Percentiles rank a stretch among this genome's conserved stretches.
phyloP scores from a whole-genome alignment of 2,329 filamentous ascomycete species.

The Coleophoma eucalyptorum region DNA sequence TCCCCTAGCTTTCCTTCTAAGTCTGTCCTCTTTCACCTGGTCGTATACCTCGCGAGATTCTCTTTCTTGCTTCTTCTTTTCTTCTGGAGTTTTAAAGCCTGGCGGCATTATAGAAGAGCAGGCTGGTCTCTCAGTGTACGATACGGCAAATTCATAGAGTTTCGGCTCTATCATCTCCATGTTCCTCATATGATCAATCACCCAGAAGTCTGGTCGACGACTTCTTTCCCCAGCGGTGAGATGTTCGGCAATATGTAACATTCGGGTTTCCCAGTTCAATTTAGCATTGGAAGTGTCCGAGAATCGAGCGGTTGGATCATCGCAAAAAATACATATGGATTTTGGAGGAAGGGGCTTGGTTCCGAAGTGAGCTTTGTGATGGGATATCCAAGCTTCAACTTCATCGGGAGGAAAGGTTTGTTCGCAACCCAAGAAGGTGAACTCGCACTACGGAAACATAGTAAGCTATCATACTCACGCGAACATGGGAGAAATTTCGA shows the following conservation, averaged over 20 bases:
- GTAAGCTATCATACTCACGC: not conserved
- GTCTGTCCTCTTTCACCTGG: too few relatives aligned
- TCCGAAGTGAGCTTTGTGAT: constrained; percentile 37
- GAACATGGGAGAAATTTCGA: constrained; percentile 11
- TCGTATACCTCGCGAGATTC: too few relatives aligned
- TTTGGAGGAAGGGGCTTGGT: constrained; percentile 23
- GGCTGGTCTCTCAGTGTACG: constrained; percentile 15
- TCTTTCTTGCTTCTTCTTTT: too few relatives aligned
- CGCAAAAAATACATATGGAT: constrained; percentile 49
- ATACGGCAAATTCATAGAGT: constrained; percentile 7
- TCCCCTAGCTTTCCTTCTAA: too few relatives aligned
- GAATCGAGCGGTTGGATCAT: constrained; percentile 17
- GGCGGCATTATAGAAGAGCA: not conserved
- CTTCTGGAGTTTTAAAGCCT: too few relatives aligned
- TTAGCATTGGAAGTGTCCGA: constrained; percentile 3
- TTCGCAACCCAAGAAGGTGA: constrained; percentile 28
- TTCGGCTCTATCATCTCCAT: constrained; percentile 24
- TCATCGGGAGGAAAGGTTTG: constrained; percentile 34
- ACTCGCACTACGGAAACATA: constrained; percentile 13
- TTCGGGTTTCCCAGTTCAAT: constrained; percentile 29
- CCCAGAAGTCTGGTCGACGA: constrained; percentile 35
- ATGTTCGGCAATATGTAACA: constrained; percentile 47
- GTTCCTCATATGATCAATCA: constrained; percentile 34
- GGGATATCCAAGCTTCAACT: constrained; percentile 39
- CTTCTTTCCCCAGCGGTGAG: constrained; percentile 16